Percentiles rank a stretch among this genome's conserved stretches.
Evolutionary conservation across 129 eudicot species (phyloP).

Genomic region (Tagetes erecta): DNA sequence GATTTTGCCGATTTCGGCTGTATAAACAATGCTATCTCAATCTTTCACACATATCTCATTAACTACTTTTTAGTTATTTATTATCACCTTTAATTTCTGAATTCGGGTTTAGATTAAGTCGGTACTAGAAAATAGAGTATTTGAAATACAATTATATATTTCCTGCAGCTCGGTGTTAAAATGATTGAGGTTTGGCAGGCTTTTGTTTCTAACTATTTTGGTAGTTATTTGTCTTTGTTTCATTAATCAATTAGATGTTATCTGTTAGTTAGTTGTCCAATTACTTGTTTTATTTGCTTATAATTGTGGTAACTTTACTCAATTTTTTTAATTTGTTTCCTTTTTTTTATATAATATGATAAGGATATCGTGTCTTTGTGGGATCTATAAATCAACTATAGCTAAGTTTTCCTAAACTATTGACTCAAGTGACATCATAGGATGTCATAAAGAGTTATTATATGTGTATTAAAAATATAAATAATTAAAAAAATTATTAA

Average conservation of each 20-base stretch:
- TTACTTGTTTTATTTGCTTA: not conserved
- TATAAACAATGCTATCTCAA: constrained; percentile 17
- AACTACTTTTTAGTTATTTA: constrained; percentile 11
- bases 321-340: not conserved
- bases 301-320: not conserved
- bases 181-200: no score
- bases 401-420: not conserved
- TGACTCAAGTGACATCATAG: not conserved
- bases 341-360: not conserved
- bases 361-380: not conserved
- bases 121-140: no score
- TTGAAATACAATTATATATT: no score
- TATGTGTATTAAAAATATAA: no score
- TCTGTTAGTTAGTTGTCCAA: not conserved
- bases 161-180: no score
- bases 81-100: not conserved
- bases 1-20: constrained; percentile 3
- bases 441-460: no score
- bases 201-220: no score
- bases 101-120: not conserved
- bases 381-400: not conserved
- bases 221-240: not conserved
- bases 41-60: constrained; percentile 2
- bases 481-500: no score
- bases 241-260: not conserved